Base-by-base conservation (phyloP, 163 green algal species). In the Scenedesmus sp. region DNA sequence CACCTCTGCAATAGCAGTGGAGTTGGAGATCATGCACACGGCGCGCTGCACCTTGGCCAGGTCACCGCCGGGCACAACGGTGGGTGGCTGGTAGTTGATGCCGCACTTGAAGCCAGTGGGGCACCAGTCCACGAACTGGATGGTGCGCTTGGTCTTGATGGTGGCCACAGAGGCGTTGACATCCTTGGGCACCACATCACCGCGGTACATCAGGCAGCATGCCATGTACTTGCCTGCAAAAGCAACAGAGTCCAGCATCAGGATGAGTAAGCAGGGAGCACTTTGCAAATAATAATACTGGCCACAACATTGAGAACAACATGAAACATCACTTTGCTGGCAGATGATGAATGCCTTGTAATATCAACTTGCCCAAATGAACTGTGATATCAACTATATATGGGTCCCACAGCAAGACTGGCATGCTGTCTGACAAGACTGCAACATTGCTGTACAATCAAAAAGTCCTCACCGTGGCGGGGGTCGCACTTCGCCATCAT, bases 401-500 rank as follows among this genome's bases (percentile, higher is more conserved):
- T 46, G 34, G 34, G 0, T 46, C 34, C 34, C 34, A 46, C 0
- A 46, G 34, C 34, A 46, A 0, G 34, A 64, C 8, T 64, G 59
- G 59, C 59, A 64, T 64, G 59, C 7, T 73, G 12, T 8, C 15
- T 56, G 74, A 16, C 10, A 20, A 13, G 12, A 73, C 20, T 18
- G 12, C 3, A 23, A 20, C 64, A 73, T 23, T 2, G 2, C 4
- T 13, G 18, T 18, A 23, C 10, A 73, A 1, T 5, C 13, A 23
- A 13, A 10, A 10, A 23, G 64, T 15, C 4, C 70, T 79, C 70
- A 79, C 70, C 98, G 96, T 99, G 98, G 93, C 98, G 97, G 60
- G 98, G 98, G 94, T 99, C 98, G 95, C 97, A 99, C 97, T 99
- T 99, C 95, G 98, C 98, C 98, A 99, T 99, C 98, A 99, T 99